Evolutionary conservation across 1,139 yeast species (phyloP).

Genomic region (Debaryomyces subglobosus): DNA sequence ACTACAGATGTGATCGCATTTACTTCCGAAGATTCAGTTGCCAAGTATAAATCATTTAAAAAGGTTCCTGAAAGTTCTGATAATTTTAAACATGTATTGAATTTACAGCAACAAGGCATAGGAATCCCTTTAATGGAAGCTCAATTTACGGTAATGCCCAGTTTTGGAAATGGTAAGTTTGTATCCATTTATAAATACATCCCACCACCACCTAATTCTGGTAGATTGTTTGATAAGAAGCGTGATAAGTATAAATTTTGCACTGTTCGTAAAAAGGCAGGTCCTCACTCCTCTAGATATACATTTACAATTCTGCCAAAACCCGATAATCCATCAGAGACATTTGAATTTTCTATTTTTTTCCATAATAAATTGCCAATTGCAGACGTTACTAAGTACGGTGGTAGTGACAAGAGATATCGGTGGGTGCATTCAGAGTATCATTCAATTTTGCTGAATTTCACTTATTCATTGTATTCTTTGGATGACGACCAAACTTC

Average conservation of each 20-base stretch:
- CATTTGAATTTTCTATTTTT: background rate
- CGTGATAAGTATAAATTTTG: background rate
- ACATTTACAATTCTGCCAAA: background rate
- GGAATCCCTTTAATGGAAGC: slow-evolving; percentile 2
- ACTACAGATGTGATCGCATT: background rate
- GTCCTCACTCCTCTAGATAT: background rate
- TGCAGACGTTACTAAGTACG: background rate
- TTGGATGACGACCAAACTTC: background rate
- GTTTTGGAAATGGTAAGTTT: background rate
- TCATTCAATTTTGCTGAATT: background rate
- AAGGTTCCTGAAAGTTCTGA: background rate
- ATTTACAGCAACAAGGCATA: slow-evolving; percentile 1
- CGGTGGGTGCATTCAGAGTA: slow-evolving; percentile 1
- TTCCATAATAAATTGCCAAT: background rate
- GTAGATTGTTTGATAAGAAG: slow-evolving; percentile 1
- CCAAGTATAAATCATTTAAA: slow-evolving; percentile 1
- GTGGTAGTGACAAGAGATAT: background rate
- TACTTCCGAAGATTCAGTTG: background rate
- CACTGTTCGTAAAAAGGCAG: background rate
- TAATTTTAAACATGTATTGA: slow-evolving; percentile 2
- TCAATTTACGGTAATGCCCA: background rate
- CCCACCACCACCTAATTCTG: background rate
- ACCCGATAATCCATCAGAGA: background rate
- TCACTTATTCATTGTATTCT: background rate
- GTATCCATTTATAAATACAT: background rate